phyloP scores from a whole-genome alignment of 2,329 filamentous ascomycete genomes.

The Teratosphaeria epicoccoides region DNA sequence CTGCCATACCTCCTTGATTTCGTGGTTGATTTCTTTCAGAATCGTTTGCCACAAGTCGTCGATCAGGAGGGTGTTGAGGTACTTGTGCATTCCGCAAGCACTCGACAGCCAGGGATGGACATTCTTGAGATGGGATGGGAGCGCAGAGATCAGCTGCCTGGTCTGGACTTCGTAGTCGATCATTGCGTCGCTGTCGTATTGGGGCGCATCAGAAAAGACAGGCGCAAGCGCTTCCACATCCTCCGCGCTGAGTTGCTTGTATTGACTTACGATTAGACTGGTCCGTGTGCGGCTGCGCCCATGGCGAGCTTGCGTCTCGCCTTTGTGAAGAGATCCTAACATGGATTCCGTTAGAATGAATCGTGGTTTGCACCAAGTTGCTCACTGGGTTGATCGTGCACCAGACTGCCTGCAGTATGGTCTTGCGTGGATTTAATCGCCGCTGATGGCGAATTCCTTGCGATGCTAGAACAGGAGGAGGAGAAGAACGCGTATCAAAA shows the following conservation, averaged over 20 bases:
- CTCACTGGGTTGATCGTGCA: neutral
- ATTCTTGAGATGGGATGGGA: conserved; percentile 14
- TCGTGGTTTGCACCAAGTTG: neutral
- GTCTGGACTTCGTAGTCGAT: conserved; percentile 2
- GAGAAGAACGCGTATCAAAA: neutral
- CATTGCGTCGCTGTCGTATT: conserved; percentile 1
- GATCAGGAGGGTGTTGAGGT: conserved; percentile 13
- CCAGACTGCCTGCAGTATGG: neutral
- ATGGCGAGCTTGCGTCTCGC: neutral
- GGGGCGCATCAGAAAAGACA: conserved; percentile 6
- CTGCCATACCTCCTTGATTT: neutral
- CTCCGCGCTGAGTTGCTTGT: conserved; percentile 12
- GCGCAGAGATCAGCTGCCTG: conserved; percentile 9
- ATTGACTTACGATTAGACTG: neutral
- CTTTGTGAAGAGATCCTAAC: neutral
- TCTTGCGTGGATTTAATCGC: neutral
- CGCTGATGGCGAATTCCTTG: neutral
- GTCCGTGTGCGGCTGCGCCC: neutral
- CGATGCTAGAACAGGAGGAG: neutral
- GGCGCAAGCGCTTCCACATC: conserved; percentile 12
- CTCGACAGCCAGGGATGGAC: conserved; percentile 7
- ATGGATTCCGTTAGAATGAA: neutral
- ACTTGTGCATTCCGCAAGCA: conserved; percentile 15
- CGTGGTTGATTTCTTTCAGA: neutral
- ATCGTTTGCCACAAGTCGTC: conserved; percentile 8